Base-by-base conservation (phyloP, 2,329 filamentous ascomycete species). In the Stagonosporopsis vannaccii region DNA sequence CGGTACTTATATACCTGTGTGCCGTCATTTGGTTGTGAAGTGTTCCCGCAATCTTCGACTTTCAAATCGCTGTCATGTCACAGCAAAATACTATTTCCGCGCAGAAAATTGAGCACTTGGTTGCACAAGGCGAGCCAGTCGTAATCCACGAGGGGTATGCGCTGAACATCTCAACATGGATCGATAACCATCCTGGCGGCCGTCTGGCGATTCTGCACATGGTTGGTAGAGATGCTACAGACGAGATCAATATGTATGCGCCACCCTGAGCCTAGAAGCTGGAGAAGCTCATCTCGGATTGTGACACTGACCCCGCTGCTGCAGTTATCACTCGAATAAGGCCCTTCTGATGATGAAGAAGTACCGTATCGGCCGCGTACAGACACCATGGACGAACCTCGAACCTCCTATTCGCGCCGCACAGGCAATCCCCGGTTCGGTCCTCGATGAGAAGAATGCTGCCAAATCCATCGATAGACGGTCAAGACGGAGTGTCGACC, bases 151-250 rank as follows among this genome's bases (percentile, higher is more conserved):
- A 87, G 41, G 84, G 83, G 40, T 66, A 77, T 47, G 81, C 85
- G 15, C 75, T 88, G 62, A 78, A 79, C 52, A 80, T 88, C 33
- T 83, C 86, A 64, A 74, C 77, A 39, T 88, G 85, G 86, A 78
- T 87, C 62, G 70, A 81, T 51, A 80, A 75, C 52, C 86, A 88
- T 64, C 86, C 86, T 0, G 86, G 86, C 19, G 86, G 86, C 28
- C 75, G 78, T 13, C 74, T 87, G 23, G 83, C 85, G 19, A 85
- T 87, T 58, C 68, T 84, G 60, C 85, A 88, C 74, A 87, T 86
- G 83, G 81, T 86, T 4, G 84, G 84, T 51, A 79, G 78, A 70
- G 84, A 86, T 73, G 83, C 84, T 22, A 84, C 83, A 19, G 82
- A 85, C 66, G 84, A 86, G 67, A 85, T 86, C 64, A 82, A 82